phyloP scores from a whole-genome alignment of 148 eudicot genomes.

The Pharnaceum exiguum region DNA sequence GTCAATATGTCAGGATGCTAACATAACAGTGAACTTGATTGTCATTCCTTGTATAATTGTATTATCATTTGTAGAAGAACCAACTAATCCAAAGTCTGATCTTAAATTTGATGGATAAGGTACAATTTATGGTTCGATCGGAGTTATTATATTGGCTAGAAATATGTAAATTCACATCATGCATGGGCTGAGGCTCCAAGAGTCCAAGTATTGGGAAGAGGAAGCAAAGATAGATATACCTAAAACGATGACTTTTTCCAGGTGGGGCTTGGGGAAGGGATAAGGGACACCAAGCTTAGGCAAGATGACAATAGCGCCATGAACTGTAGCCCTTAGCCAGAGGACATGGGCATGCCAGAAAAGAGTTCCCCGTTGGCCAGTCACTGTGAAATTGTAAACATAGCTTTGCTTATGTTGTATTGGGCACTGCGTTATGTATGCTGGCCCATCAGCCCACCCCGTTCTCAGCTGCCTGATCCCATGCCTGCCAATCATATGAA shows the following conservation, averaged over 20 bases:
- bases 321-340: constrained; percentile 46
- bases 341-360: constrained; percentile 44
- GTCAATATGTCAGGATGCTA: too few relatives aligned
- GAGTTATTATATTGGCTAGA: too few relatives aligned
- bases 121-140: too few relatives aligned
- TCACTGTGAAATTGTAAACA: constrained; percentile 36
- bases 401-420: constrained; percentile 32
- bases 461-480: constrained; percentile 40
- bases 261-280: constrained; percentile 34
- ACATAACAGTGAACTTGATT: too few relatives aligned
- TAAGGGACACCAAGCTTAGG: constrained; percentile 35
- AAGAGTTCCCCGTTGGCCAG: constrained; percentile 41
- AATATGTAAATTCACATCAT: too few relatives aligned
- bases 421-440: constrained; percentile 43
- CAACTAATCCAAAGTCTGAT: too few relatives aligned
- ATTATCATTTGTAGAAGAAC: too few relatives aligned
- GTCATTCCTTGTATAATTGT: too few relatives aligned
- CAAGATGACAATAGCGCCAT: constrained; percentile 38
- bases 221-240: constrained; percentile 11
- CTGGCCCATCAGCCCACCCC: constrained; percentile 54
- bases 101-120: too few relatives aligned
- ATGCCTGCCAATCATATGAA: constrained; percentile 23
- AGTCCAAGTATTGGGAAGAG: not conserved
- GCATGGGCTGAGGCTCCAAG: too few relatives aligned
- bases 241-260: constrained; percentile 27